These are phyloP conservation scores for Salmacisia buchloeana DNA, from an alignment of 1,284 basidiomycete species.

Conservation along the genomic window DNA sequence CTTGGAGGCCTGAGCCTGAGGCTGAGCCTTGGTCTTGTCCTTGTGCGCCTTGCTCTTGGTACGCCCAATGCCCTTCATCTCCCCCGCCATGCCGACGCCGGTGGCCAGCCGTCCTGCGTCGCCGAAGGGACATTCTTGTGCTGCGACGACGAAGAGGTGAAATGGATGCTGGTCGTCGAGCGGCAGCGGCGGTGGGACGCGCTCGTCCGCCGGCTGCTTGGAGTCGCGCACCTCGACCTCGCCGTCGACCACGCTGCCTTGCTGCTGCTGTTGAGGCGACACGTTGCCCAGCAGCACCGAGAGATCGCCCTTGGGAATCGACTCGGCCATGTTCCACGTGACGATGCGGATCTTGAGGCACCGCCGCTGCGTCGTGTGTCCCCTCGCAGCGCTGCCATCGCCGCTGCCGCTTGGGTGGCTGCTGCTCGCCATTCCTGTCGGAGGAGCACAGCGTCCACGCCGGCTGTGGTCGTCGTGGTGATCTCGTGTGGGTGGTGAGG, in stretches of 20 bases:
- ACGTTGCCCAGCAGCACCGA: constrained; percentile 68
- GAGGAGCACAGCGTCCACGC: no score
- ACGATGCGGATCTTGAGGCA: constrained; percentile 56
- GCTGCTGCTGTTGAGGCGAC: constrained; percentile 55
- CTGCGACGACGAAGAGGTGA: constrained; percentile 72
- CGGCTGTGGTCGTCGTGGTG: no score
- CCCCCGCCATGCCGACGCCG: constrained; percentile 41
- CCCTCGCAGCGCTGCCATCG: no score
- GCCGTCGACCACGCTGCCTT: constrained; percentile 30
- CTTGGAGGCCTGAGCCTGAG: no score
- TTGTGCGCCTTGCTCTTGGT: constrained; percentile 16
- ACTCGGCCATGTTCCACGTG: constrained; percentile 56
- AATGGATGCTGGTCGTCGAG: constrained; percentile 61
- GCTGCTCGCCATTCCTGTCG: no score
- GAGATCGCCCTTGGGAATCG: constrained; percentile 64
- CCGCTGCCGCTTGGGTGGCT: no score
- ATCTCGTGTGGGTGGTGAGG: no score
- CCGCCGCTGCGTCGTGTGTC: no score
- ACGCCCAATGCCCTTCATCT: constrained; percentile 35
- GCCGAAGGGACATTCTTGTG: constrained; percentile 57
- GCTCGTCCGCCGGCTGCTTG: no score
- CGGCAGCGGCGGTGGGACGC: constrained; percentile 41
- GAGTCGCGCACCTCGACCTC: constrained; percentile 30
- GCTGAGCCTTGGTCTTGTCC: no score
- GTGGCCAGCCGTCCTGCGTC: constrained; percentile 36